Evolutionary conservation across 225 moss, liverwort and hornwort species (phyloP).

Genomic region (Pseudisothecium myosuroides): DNA sequence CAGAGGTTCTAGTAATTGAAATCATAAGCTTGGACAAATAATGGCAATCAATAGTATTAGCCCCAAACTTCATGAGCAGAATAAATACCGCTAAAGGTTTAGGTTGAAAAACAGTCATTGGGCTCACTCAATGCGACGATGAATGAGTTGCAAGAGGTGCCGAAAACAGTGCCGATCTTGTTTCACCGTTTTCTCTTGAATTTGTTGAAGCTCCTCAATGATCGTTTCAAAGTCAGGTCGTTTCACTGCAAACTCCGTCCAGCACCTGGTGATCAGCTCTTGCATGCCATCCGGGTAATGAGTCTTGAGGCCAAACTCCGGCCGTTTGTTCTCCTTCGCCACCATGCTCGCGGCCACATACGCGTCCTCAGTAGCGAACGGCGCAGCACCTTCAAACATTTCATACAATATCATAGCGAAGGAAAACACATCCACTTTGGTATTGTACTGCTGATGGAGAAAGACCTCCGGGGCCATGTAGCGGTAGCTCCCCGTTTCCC

Average conservation of each 20-base stretch:
- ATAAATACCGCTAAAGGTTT: not conserved
- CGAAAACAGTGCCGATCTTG: slow-evolving; percentile 31
- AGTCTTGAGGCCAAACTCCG: slow-evolving; percentile 32
- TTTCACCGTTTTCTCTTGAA: not conserved
- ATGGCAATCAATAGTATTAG: not conserved
- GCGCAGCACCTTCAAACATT: slow-evolving; percentile 68
- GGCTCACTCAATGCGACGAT: slow-evolving; percentile 1
- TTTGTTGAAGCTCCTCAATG: slow-evolving; percentile 3
- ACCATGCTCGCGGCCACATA: slow-evolving; percentile 52
- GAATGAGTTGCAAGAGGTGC: slow-evolving; percentile 19
- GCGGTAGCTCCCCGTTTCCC: slow-evolving; percentile 90
- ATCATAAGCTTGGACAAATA: not conserved
- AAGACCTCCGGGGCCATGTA: slow-evolving; percentile 99
- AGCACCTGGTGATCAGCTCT: slow-evolving; percentile 20
- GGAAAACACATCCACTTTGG: slow-evolving; percentile 79
- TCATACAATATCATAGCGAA: slow-evolving; percentile 76
- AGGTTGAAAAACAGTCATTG: not conserved
- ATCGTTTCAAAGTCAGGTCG: slow-evolving; percentile 22
- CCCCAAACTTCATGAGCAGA: not conserved
- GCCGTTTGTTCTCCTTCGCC: slow-evolving; percentile 34
- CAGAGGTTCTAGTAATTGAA: not conserved
- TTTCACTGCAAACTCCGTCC: slow-evolving; percentile 22
- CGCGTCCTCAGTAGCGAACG: slow-evolving; percentile 48
- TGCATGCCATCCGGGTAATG: slow-evolving; percentile 48
- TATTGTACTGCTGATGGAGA: slow-evolving; percentile 52